Evolutionary conservation across 2,329 filamentous ascomycete genomes (phyloP), one percentile per base, ranked within the genome.

Genomic region (Parafenestella ontariensis): DNA sequence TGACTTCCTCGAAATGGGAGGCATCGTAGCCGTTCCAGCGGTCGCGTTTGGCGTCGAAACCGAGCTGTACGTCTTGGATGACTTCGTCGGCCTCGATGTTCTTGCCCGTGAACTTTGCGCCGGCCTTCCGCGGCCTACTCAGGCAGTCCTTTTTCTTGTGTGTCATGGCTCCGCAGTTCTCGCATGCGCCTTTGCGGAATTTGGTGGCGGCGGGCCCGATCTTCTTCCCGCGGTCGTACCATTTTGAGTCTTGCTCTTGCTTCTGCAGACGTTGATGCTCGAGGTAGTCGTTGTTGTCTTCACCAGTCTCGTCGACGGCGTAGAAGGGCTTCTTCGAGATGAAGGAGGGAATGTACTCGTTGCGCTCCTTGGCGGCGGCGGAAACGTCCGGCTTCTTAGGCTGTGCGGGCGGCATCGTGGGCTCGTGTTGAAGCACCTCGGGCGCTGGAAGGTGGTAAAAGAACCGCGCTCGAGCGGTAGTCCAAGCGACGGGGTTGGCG

Each of bases 251-350:
- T 50, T 88, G 85, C 42, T 88, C 86, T 48, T 83, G 78, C 64
- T 89, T 88, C 53, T 92, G 88, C 23, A 94, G 82, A 75, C 93
- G 91, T 72, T 99, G 95, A 86, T 99, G 95, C 78, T 96, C 92
- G 62, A 99, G 90, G 75, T 98, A 99, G 71, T 98, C 93, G 73
- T 85, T 86, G 36, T 65, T 65, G 85, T 85, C 71, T 57, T 89
- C 84, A 36, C 77, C 76, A 56, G 89, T 86, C 62, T 89, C 88
- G 72, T 92, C 91, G 66, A 90, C 87, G 68, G 96, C 88, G 77
- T 98, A 99, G 79, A 99, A 99, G 4, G 95, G 95, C 66, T 96
- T 93, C 77, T 96, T 97, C 68, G 92, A 93, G 79, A 99, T 99
- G 83, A 97, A 99, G 49, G 91, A 88, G 5, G 95, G 95, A 70